Conservation (phyloP, 805 yeast species). For the Tetrapisispora iriomotensis region DNA sequence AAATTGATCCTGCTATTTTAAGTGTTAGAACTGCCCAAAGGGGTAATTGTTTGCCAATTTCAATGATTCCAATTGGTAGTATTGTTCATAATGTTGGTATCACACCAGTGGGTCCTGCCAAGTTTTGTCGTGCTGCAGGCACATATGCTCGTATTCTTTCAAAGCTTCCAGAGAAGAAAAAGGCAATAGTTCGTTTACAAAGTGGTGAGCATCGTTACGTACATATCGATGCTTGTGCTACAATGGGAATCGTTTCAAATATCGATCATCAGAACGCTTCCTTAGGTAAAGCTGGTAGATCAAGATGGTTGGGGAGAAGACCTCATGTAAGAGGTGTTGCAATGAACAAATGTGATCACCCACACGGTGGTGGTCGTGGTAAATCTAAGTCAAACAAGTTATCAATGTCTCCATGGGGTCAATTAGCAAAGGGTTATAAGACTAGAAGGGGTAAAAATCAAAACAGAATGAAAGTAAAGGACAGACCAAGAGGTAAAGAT, state of each 20-base stretch:
- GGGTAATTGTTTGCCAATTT: conserved; percentile 90
- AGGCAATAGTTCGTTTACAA: conserved; percentile 72
- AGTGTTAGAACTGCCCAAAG: conserved; percentile 79
- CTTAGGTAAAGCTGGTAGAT: conserved; percentile 95
- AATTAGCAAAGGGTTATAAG: conserved; percentile 82
- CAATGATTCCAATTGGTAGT: conserved; percentile 91
- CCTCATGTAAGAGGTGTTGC: conserved; percentile 98
- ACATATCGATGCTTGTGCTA: conserved; percentile 78
- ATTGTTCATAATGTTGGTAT: conserved; percentile 82
- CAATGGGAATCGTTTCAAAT: conserved; percentile 87
- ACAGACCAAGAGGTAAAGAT: conserved; percentile 75
- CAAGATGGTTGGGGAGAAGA: conserved; percentile 84
- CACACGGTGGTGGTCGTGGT: conserved; percentile 99
- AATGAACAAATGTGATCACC: conserved; percentile 95
- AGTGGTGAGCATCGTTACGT: conserved; percentile 93
- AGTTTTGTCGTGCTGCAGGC: conserved; percentile 90
- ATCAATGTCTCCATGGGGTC: conserved; percentile 96
- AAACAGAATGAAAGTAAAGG: conserved; percentile 78
- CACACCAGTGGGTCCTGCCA: conserved; percentile 66
- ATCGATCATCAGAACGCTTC: conserved; percentile 82
- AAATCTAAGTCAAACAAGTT: conserved; percentile 92
- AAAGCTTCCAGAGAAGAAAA: conserved; percentile 57
- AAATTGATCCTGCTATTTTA: conserved; percentile 82
- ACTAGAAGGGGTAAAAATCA: conserved; percentile 84
- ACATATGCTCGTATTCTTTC: conserved; percentile 81